A percentile compares a stretch with the other conserved stretches of the same genome.
Conservation (phyloP, 495 filamentous ascomycete species). For the Daldinia grandis region DNA sequence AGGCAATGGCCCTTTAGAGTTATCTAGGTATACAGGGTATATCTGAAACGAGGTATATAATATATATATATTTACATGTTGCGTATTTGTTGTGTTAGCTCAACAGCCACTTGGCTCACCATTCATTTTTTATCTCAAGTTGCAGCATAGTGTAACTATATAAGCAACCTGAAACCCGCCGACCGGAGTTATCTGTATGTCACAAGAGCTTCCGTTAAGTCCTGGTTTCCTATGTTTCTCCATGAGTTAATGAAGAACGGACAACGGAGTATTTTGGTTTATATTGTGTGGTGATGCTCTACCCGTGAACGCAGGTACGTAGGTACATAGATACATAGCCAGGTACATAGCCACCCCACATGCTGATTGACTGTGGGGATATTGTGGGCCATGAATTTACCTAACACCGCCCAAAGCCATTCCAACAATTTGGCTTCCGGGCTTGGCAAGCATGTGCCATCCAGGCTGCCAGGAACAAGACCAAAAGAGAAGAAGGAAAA, state of each 20-base stretch:
- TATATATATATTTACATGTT: not conserved
- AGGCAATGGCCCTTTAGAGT: not conserved
- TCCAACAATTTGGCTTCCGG: conserved; percentile 28
- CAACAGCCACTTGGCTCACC: not conserved
- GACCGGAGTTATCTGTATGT: no score
- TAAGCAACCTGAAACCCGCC: no score
- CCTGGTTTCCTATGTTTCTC: not conserved
- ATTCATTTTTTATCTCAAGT: not conserved
- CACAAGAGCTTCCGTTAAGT: not conserved
- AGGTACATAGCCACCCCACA: not conserved
- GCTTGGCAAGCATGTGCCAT: conserved; percentile 35
- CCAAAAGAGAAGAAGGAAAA: not conserved
- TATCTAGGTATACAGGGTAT: not conserved
- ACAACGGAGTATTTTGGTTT: not conserved
- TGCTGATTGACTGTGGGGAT: conserved; percentile 21
- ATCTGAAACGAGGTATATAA: not conserved
- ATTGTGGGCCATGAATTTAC: not conserved
- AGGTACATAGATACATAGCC: not conserved
- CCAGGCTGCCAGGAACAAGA: conserved; percentile 24
- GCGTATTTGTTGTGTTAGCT: not conserved
- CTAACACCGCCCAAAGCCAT: not conserved
- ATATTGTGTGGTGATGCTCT: not conserved
- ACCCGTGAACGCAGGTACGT: not conserved
- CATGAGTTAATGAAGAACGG: not conserved
- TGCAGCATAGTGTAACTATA: no score